phyloP scores from a whole-genome alignment of 73 alveolate species.

The Uronychia binucleata region DNA sequence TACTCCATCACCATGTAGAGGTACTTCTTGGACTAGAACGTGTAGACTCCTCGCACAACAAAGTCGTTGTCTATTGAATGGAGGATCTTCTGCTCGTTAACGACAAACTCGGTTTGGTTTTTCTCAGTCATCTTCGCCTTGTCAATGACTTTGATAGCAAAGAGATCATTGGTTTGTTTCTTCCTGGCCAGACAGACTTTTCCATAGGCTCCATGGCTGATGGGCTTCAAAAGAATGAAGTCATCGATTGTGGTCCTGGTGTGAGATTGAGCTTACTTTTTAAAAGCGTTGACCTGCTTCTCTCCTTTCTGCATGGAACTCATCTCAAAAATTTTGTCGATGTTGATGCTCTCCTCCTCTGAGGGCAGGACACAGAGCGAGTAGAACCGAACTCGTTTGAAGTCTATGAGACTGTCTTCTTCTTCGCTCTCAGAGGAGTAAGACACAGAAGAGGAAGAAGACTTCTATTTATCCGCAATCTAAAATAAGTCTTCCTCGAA shows the following conservation, averaged over 20 bases:
- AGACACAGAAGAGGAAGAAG: no score
- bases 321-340: not conserved
- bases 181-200: conserved; percentile 74
- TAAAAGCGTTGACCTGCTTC: not conserved
- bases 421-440: not conserved
- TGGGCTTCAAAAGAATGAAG: conserved; percentile 52
- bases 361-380: conserved; percentile 53
- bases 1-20: conserved; percentile 83
- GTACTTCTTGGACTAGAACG: conserved; percentile 73
- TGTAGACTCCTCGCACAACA: conserved; percentile 80
- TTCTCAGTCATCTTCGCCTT: conserved; percentile 69
- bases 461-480: not conserved
- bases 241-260: conserved; percentile 52
- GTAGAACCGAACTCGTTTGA: conserved; percentile 38
- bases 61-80: conserved; percentile 57
- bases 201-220: conserved; percentile 69
- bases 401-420: not conserved
- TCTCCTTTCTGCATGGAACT: not conserved
- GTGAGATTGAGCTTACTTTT: no score
- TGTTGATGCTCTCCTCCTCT: conserved; percentile 13
- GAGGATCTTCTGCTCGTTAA: conserved; percentile 73
- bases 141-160: conserved; percentile 92
- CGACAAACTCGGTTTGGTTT: conserved; percentile 61
- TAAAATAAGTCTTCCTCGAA: not conserved
- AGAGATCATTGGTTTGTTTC: conserved; percentile 80